phyloP scores from a whole-genome alignment of 345 rosid genomes.

The Luvunga scandens region DNA sequence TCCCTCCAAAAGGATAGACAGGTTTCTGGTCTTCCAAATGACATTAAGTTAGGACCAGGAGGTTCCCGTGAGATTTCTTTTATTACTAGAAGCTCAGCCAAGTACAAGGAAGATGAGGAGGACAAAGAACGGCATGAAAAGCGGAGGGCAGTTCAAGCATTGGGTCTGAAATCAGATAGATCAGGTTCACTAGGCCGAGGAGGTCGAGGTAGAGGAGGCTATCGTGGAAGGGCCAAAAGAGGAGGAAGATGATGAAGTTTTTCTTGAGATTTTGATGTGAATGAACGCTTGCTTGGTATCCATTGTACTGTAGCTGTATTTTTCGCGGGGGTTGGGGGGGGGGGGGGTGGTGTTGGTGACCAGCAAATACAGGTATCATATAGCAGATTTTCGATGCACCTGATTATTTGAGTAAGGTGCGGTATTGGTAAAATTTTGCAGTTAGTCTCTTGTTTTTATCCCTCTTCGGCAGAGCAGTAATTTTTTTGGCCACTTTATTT shows the following conservation, averaged over 20 bases:
- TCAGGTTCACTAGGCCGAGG: constrained; percentile 50
- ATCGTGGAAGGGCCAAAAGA: constrained; percentile 28
- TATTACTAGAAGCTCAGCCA: constrained; percentile 53
- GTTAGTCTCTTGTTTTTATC: background rate
- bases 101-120: constrained; percentile 56
- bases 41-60: constrained; percentile 79
- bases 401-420: background rate
- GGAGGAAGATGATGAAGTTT: constrained; percentile 29
- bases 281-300: background rate
- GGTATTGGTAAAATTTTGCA: background rate
- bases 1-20: constrained; percentile 44
- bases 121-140: constrained; percentile 40
- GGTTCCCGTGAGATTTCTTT: constrained; percentile 89
- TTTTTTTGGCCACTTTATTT: background rate
- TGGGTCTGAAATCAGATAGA: constrained; percentile 54
- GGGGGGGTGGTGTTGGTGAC: background rate
- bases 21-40: constrained; percentile 34
- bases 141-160: constrained; percentile 82
- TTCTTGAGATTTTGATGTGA: background rate
- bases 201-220: constrained; percentile 42
- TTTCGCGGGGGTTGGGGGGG: fast-evolving
- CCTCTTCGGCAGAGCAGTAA: background rate
- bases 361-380: background rate
- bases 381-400: background rate
- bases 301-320: no score